phyloP scores from a whole-genome alignment of 202 grass and related monocot species.

The Panicum hallii region DNA sequence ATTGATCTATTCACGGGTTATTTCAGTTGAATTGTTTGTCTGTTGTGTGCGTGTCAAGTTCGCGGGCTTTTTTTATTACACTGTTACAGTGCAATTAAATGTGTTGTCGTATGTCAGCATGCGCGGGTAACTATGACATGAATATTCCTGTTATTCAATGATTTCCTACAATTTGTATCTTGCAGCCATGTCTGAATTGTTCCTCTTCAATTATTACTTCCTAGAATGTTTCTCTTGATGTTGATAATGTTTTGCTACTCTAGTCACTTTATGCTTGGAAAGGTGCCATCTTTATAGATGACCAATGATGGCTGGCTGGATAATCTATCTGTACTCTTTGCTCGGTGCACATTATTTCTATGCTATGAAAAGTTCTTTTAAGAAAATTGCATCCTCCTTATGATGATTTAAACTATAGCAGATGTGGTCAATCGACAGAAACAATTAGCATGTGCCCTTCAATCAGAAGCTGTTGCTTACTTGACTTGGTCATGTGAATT shows the following conservation, averaged over 20 bases:
- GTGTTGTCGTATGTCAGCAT: slow-evolving; percentile 5
- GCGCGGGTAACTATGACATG: not conserved
- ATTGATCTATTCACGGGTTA: not conserved
- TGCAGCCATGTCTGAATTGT: not conserved
- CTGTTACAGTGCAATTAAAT: not conserved
- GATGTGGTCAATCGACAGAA: not conserved
- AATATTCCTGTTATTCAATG: slow-evolving; percentile 15
- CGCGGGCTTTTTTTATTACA: not conserved
- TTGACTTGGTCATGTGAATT: not conserved
- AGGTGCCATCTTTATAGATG: not conserved
- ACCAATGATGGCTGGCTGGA: not conserved
- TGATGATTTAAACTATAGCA: slow-evolving; percentile 3
- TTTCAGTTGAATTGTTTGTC: slow-evolving; percentile 18
- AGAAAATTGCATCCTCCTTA: slow-evolving; percentile 1
- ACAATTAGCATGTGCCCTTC: not conserved
- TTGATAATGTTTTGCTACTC: not conserved
- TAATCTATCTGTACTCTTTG: not conserved
- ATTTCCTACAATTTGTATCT: not conserved
- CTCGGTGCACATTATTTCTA: not conserved
- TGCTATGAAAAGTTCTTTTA: not conserved
- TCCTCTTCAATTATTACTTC: not conserved
- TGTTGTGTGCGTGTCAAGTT: not conserved
- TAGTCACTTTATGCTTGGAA: not conserved
- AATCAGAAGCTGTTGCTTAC: not conserved
- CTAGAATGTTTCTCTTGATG: not conserved